Evolutionary conservation across 1,284 basidiomycete species (phyloP).

Genomic region (Ceratobasidium sp.): DNA sequence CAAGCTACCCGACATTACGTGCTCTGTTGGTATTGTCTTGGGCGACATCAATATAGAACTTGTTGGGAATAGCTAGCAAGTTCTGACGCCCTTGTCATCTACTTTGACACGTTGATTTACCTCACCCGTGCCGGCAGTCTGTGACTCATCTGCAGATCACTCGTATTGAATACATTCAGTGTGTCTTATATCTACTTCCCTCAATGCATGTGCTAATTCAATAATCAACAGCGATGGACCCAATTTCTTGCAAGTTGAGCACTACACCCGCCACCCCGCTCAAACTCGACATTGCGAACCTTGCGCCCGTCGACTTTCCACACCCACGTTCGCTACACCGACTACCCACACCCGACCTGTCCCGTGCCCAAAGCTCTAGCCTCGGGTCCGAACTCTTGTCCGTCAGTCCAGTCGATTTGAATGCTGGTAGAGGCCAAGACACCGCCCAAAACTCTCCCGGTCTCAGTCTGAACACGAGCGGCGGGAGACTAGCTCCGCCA

Average conservation of each 20-base stretch:
- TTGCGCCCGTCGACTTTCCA: constrained; percentile 18
- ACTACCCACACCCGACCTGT: constrained; percentile 29
- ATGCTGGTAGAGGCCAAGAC: not conserved
- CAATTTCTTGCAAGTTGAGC: not conserved
- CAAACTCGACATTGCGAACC: constrained; percentile 35
- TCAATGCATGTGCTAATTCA: not conserved
- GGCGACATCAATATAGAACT: not conserved
- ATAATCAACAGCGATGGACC: constrained; percentile 10
- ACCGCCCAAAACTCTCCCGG: constrained; percentile 24
- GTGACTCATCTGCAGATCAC: constrained; percentile 27
- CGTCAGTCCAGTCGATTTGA: not conserved
- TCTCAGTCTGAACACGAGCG: not conserved
- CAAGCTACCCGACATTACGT: too few species aligned
- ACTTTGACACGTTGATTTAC: constrained; percentile 14
- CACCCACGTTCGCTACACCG: constrained; percentile 14
- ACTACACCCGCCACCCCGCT: constrained; percentile 14
- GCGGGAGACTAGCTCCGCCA: constrained; percentile 18
- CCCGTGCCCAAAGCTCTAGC: constrained; percentile 10
- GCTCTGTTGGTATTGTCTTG: too few species aligned
- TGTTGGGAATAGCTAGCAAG: not conserved
- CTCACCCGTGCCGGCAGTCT: constrained; percentile 20
- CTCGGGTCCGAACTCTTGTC: constrained; percentile 11
- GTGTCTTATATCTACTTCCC: not conserved
- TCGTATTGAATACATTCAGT: not conserved
- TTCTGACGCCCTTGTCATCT: not conserved